phyloP scores from a whole-genome alignment of 106 monocot species.

The Amphibolis antarctica region DNA sequence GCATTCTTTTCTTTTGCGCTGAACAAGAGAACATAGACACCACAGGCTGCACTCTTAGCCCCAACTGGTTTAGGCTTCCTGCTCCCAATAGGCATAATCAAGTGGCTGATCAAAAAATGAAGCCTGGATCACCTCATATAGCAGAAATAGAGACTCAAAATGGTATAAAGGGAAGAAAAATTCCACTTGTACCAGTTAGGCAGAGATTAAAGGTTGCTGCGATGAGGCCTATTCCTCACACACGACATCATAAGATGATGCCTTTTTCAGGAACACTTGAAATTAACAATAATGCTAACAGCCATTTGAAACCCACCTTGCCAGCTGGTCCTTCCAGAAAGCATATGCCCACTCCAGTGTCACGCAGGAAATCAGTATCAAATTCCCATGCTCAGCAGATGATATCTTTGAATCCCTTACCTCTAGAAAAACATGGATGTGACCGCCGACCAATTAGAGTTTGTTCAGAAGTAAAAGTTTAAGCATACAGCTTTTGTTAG shows the following conservation, averaged over 20 bases:
- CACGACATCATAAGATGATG: slow-evolving; percentile 39
- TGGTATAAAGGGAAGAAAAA: slow-evolving; percentile 6
- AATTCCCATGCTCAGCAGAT: slow-evolving; percentile 56
- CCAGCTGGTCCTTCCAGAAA: slow-evolving; percentile 17
- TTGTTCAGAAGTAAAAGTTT: slow-evolving; percentile 62
- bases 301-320: slow-evolving; percentile 27
- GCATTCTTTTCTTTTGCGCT: slow-evolving; percentile 69
- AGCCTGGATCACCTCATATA: not conserved
- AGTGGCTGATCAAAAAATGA: slow-evolving; percentile 17
- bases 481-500: too few species aligned
- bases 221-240: slow-evolving; percentile 71
- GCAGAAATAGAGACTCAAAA: slow-evolving; percentile 7
- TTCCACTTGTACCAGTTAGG: slow-evolving; percentile 8
- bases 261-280: slow-evolving; percentile 32
- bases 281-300: slow-evolving; percentile 23
- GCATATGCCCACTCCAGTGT: slow-evolving; percentile 30
- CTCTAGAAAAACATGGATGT: slow-evolving; percentile 84
- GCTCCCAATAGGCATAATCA: slow-evolving; percentile 30
- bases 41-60: slow-evolving; percentile 13
- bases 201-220: slow-evolving; percentile 35
- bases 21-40: slow-evolving; percentile 15
- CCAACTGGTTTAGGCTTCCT: slow-evolving; percentile 34
- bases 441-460: slow-evolving; percentile 46
- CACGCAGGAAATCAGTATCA: slow-evolving; percentile 48
- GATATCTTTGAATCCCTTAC: slow-evolving; percentile 64